Conservation (phyloP, 2,329 filamentous ascomycete genomes). For the Paraphaeosphaeria minitans region DNA sequence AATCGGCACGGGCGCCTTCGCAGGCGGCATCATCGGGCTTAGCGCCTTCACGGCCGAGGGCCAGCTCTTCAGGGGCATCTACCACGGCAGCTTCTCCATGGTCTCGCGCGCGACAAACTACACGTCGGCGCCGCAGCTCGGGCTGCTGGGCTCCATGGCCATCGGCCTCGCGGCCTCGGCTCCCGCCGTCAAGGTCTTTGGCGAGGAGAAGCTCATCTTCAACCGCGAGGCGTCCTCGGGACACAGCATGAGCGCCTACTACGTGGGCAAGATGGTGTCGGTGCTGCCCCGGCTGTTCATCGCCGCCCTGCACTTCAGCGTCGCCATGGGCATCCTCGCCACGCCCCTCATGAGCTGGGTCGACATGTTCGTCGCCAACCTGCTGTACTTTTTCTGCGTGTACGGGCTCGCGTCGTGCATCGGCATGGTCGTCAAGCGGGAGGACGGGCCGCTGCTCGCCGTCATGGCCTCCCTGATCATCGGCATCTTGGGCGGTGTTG, state of each 20-base stretch:
- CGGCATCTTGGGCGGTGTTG: constrained; percentile 60
- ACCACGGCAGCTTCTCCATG: constrained; percentile 56
- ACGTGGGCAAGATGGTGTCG: constrained; percentile 60
- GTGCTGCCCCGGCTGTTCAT: constrained; percentile 59
- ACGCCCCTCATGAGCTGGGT: constrained; percentile 58
- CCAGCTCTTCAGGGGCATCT: constrained; percentile 60
- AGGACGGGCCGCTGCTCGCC: constrained; percentile 62
- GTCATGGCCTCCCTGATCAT: constrained; percentile 61
- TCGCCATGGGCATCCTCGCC: constrained; percentile 55
- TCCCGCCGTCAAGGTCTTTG: constrained; percentile 63
- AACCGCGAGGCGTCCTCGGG: constrained; percentile 62
- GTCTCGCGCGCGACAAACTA: constrained; percentile 60
- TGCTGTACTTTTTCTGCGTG: constrained; percentile 64
- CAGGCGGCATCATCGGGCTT: constrained; percentile 61
- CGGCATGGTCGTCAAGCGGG: constrained; percentile 60
- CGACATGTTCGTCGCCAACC: constrained; percentile 56
- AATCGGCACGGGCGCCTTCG: constrained; percentile 58
- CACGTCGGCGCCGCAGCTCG: constrained; percentile 57
- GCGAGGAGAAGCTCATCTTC: constrained; percentile 61
- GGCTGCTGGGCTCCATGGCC: constrained; percentile 59
- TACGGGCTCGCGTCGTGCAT: constrained; percentile 61
- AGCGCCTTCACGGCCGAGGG: constrained; percentile 58
- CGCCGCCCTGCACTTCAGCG: constrained; percentile 61
- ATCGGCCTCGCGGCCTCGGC: constrained; percentile 61
- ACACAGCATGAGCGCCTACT: constrained; percentile 62